These are phyloP conservation scores for Oleoguttula mirabilis DNA, from an alignment of 495 filamentous ascomycete species.

Conservation along the genomic window DNA sequence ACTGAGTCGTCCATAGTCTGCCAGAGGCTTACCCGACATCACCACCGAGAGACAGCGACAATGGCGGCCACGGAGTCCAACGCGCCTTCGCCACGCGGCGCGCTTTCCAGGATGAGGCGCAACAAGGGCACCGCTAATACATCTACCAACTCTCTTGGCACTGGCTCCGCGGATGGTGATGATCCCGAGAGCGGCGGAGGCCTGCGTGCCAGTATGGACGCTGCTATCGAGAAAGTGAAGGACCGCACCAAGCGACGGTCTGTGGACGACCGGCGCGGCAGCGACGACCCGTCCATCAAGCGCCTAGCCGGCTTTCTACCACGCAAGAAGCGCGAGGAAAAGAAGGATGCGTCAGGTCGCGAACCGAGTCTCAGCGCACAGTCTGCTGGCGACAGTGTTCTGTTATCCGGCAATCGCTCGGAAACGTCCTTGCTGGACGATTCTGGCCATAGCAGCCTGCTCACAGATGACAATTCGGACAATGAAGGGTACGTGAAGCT, in stretches of 20 bases:
- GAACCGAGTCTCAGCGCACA: slow-evolving; percentile 14
- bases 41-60: too few species aligned
- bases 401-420: slow-evolving; percentile 10
- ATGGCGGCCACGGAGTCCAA: slow-evolving; percentile 10
- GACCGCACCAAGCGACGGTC: slow-evolving; percentile 7
- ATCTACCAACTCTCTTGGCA: slow-evolving; percentile 23
- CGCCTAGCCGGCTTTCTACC: slow-evolving; percentile 45
- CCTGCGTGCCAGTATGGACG: slow-evolving; percentile 25
- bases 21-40: too few species aligned
- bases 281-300: slow-evolving; percentile 27
- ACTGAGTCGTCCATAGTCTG: too few species aligned
- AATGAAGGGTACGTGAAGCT: slow-evolving; percentile 54
- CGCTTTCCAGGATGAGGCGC: slow-evolving; percentile 13
- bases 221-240: slow-evolving; percentile 24
- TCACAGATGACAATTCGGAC: slow-evolving; percentile 57
- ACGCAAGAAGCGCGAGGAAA: slow-evolving; percentile 36
- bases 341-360: slow-evolving; percentile 21
- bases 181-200: slow-evolving; percentile 3
- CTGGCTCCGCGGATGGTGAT: slow-evolving; percentile 19
- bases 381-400: slow-evolving; percentile 4
- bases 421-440: slow-evolving; percentile 28
- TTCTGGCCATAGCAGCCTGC: slow-evolving; percentile 43
- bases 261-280: slow-evolving; percentile 19
- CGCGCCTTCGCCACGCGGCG: slow-evolving; percentile 3
- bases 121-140: slow-evolving; percentile 14